Conservation (phyloP, 306 rosid species). For the Dalbergia oliveri region DNA sequence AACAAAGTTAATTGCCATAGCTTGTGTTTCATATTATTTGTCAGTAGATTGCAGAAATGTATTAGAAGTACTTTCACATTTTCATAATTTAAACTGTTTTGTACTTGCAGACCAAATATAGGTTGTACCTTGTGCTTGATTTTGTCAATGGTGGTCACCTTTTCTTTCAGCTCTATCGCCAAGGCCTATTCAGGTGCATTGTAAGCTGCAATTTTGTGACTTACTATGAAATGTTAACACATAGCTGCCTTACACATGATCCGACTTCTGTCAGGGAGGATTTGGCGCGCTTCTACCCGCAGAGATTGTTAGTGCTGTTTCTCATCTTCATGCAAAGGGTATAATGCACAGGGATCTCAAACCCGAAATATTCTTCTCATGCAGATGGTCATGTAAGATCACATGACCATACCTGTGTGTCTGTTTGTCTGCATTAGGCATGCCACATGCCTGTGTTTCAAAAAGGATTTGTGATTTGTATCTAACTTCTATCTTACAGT, state of each 20-base stretch:
- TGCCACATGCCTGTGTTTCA: conserved; percentile 13
- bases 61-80: conserved; percentile 4
- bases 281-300: conserved; percentile 84
- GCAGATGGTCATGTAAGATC: conserved; percentile 81
- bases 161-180: conserved; percentile 82
- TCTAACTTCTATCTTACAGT: conserved; percentile 15
- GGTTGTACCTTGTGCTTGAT: conserved; percentile 83
- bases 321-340: conserved; percentile 83
- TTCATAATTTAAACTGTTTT: conserved; percentile 9
- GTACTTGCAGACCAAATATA: conserved; percentile 75
- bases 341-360: conserved; percentile 89
- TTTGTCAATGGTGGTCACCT: conserved; percentile 89
- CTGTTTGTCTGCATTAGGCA: conserved; percentile 26
- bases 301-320: conserved; percentile 81
- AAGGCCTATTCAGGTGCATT: conserved; percentile 81
- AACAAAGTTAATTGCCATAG: conserved; percentile 11
- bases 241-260: conserved; percentile 8
- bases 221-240: conserved; percentile 13
- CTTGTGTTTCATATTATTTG: conserved; percentile 22
- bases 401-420: conserved; percentile 8
- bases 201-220: conserved; percentile 8
- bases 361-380: conserved; percentile 81
- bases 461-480: conserved; percentile 11
- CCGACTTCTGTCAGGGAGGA: conserved; percentile 73
- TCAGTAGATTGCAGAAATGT: background rate